Evolutionary conservation across 2,329 filamentous ascomycete genomes (phyloP), one percentile per base, ranked within the genome.

Genomic region (Beauveria brongniartii): DNA sequence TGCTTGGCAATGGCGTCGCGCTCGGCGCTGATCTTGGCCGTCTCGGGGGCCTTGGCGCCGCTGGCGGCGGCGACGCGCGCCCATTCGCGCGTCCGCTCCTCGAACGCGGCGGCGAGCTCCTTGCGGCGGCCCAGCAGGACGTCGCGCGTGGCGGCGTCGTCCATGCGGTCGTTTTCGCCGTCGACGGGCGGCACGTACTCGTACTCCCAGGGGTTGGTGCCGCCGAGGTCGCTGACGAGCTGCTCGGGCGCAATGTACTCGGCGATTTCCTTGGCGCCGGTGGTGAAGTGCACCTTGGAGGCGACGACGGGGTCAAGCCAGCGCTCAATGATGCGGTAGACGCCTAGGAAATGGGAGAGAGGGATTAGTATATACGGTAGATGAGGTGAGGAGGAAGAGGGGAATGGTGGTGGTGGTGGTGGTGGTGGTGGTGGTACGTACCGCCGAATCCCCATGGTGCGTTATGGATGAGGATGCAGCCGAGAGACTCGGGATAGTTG

Each of bases 271-370:
- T 88, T 82, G 56, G 85, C 75, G 65, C 83, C 90, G 69, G 88
- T 91, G 57, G 89, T 91, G 73, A 96, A 96, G 71, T 94, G 85
- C n/a, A 96, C 87, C 74, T 96, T 97, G 70, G 83, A 81, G 26
- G 91, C 91, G 24, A 97, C 91, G 7, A 96, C 91, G 3, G 92
- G 92, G 71, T 96, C 92, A 44, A 97, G 83, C 91, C 92, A 96
- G 67, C 91, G 90, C 67, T 84, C 86, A 72, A 96, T 92, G 66
- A 97, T 89, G 70, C 84, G 90, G 91, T 91, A 96, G 66, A 96
- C 88, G 28, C 88, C 87, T 88, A 63, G 10, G 2, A 9, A 2
- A 20, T 3, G 44, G 8, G 20, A 18, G 8, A 4, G 8, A 18
- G 16, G 7, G 18, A 2, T 52, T n/a, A 74, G 69, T 26, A 69